Base-by-base conservation (phyloP, 306 rosid genomes). In the Fragaria vesca region DNA sequence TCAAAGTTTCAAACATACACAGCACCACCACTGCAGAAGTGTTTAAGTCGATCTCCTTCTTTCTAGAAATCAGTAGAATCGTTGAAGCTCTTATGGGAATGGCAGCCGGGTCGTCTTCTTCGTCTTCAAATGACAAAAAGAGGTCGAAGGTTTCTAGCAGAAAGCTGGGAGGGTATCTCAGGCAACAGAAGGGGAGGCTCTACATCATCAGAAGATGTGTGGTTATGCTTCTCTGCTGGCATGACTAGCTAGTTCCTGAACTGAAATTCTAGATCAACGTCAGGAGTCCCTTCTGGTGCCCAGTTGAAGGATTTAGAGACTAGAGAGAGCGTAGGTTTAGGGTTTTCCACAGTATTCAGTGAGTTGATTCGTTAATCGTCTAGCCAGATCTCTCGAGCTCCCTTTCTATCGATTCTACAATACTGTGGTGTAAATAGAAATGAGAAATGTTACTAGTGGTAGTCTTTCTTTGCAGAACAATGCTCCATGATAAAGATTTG, bases 211-310 rank as follows among this genome's bases (percentile, higher is more conserved):
- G 95, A 74, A 91, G 97, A 85, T 93, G 98, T 60, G 89, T 93
- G 6, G 88, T 93, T 70, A 91, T 93, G 93, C 97, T 93, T 81
- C 91, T 93, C 30, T 93, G 98, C 51, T 93, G 95, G 95, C 98
- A 93, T 74, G 98, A 93, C 66, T 93, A 57, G 42, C 66, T 93
- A 57, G 42, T 26, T 46, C 16, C 5, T 63, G 5, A 32, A 34
- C 45, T 32, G 21, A 42, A 32, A 63, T 6, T 28, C 69, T 15
- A 13, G 12, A 32, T 63, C 45, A 32, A 13, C 8, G 34, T 63
- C 45, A 63, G 20, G 69, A 63, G 12, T 32, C 21, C 45, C 21
- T 63, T 32, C 69, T 63, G 45, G 43, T 11, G 36, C 68, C 42
- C 17, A 32, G 36, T 63, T 63, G 43, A 63, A 15, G 68, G 66